A percentile compares a stretch with the other conserved stretches of the same genome.
Evolutionary conservation across 2,329 filamentous ascomycete species (phyloP).

Genomic region (Claviceps pusilla): DNA sequence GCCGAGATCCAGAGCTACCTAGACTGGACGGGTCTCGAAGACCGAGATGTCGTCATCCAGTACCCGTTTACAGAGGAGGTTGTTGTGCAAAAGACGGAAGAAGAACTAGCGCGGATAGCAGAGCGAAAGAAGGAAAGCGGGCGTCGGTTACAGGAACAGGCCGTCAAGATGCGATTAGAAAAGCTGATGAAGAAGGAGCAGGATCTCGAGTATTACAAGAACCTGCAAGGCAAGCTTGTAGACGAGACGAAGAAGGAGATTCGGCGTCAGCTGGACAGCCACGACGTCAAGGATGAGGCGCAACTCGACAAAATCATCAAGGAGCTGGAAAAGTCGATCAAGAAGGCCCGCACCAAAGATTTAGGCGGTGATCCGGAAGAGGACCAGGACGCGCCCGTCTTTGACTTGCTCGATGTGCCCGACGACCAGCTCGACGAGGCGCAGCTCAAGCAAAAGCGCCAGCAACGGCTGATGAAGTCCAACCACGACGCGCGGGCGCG

Average conservation of each 20-base stretch:
- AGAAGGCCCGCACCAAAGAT: slow-evolving; percentile 83
- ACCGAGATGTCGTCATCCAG: slow-evolving; percentile 77
- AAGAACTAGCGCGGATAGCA: slow-evolving; percentile 77
- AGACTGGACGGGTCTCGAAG: slow-evolving; percentile 84
- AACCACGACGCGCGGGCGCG: slow-evolving; percentile 84
- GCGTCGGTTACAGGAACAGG: slow-evolving; percentile 80
- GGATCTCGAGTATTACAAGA: slow-evolving; percentile 85
- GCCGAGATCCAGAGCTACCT: slow-evolving; percentile 60
- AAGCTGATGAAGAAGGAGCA: slow-evolving; percentile 92
- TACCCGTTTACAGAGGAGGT: slow-evolving; percentile 89
- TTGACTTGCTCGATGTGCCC: slow-evolving; percentile 73
- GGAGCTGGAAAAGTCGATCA: slow-evolving; percentile 81
- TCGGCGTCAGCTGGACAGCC: slow-evolving; percentile 69
- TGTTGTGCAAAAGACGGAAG: slow-evolving; percentile 79
- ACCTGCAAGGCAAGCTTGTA: slow-evolving; percentile 56
- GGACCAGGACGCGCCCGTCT: slow-evolving; percentile 68
- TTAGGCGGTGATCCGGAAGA: slow-evolving; percentile 69
- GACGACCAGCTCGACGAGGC: slow-evolving; percentile 91
- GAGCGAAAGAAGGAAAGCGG: slow-evolving; percentile 94
- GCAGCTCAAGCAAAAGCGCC: slow-evolving; percentile 77
- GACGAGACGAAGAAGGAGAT: slow-evolving; percentile 83
- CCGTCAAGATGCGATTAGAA: slow-evolving; percentile 91
- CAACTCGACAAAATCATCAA: slow-evolving; percentile 72
- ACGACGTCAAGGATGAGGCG: slow-evolving; percentile 82
- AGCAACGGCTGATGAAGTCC: slow-evolving; percentile 83